These are phyloP conservation scores for Paxillus ammoniavirescens DNA, from an alignment of 768 basidiomycete species.

Conservation along the genomic window DNA sequence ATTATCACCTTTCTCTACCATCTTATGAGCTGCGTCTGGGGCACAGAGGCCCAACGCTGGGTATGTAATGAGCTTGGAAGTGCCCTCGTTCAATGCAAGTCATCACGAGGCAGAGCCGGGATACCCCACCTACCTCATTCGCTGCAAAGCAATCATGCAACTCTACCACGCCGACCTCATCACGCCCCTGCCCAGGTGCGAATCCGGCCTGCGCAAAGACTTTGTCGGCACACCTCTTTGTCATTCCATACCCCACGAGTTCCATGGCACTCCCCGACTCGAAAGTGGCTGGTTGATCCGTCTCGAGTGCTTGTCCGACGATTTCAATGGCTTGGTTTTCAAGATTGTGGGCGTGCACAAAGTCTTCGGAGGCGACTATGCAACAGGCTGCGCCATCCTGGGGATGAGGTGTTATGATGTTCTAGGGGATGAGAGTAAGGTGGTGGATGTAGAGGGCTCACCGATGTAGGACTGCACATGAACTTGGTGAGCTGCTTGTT, in stretches of 20 bases:
- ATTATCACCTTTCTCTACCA: conserved; percentile 76
- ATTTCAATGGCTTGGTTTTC: conserved; percentile 90
- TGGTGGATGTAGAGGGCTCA: conserved; percentile 21
- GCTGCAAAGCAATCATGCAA: conserved; percentile 85
- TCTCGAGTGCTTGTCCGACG: conserved; percentile 60
- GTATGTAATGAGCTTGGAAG: conserved; percentile 69
- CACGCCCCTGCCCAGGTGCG: conserved; percentile 55
- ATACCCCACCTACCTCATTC: conserved; percentile 56
- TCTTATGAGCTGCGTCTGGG: conserved; percentile 62
- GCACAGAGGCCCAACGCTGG: conserved; percentile 74
- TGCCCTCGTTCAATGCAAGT: not conserved
- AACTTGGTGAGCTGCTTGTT: conserved; percentile 74
- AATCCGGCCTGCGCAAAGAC: conserved; percentile 75
- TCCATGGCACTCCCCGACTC: conserved; percentile 74
- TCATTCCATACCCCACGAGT: conserved; percentile 78
- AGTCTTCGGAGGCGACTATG: conserved; percentile 75
- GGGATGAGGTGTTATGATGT: not conserved
- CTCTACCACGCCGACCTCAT: conserved; percentile 81
- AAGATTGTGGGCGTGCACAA: conserved; percentile 66
- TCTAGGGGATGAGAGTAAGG: not conserved
- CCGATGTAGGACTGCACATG: conserved; percentile 88
- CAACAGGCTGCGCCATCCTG: conserved; percentile 78
- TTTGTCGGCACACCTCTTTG: conserved; percentile 62
- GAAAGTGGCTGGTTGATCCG: conserved; percentile 65
- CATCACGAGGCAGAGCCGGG: not conserved